Evolutionary conservation across 495 filamentous ascomycete species (phyloP), one percentile per base, ranked within the genome.

Genomic region (Neurospora hispaniola): DNA sequence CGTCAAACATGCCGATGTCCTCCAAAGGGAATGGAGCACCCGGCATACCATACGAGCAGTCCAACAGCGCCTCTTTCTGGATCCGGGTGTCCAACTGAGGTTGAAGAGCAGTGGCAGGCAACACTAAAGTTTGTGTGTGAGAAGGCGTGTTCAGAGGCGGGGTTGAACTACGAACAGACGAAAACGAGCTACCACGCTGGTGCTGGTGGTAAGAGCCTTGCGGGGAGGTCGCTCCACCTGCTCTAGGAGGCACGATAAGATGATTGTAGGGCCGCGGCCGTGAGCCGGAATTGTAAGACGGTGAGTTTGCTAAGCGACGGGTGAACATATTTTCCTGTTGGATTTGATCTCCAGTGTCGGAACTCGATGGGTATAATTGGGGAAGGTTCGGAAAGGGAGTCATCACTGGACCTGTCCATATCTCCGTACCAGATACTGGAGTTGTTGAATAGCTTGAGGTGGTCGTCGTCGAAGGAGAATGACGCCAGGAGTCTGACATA

Each of bases 141-240:
- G 83, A 79, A 75, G 82, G 79, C 43, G 78, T 78, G 72, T 78
- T 79, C 74, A 80, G 77, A 75, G 82, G 78, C 75, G 83, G 82
- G 75, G 79, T 81, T 73, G 75, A 81, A 80, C 81, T 82, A 78
- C 82, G 82, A 79, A 82, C 78, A 74, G 83, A 79, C 71, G 78
- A 79, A 75, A 80, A 54, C 6, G 77, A 76, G 38, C 70, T 76
- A 39, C 44, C 74, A 42, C 76, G 77, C 20, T 75, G 76, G 42
- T 77, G 77, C 16, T 75, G 78, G n/a, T 71, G 71, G 54, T 62
- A 35, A 62, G 54, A 62, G 27, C 27, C 54, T 18, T 27, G 54
- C 54, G 14, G 18, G 42, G 39, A 23, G 27, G 16, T 18, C 31
- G n/a, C 42, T 41, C 42, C 27, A 31, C 27, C 54, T 62, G 20